Base-by-base conservation (phyloP, 495 filamentous ascomycete genomes). In the Aspergillus kassunensis region DNA sequence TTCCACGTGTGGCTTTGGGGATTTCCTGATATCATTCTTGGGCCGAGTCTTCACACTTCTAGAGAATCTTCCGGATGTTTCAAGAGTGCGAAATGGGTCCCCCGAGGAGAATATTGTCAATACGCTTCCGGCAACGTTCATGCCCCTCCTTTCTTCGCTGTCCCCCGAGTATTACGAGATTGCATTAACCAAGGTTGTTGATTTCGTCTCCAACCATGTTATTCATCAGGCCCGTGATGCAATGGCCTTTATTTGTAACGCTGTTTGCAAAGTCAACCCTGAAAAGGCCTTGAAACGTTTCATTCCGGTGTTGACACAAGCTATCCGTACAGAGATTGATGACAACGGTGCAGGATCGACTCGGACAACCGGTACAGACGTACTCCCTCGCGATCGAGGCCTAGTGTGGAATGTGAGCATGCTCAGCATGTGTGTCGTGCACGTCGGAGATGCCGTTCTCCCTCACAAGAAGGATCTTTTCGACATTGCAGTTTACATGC, bases 81-180 rank as follows among this genome's bases (percentile, higher is more conserved):
- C 89, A 39, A 78, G 90, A 33, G 81, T 96, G 25, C 83, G 91
- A 49, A 91, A 88, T 31, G 89, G 90, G 10, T 93, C 91, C 1
- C 92, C 93, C 1, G 93, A 99, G 68, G 93, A 99, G 59, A 95
- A 92, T 53, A 90, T 97, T 18, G 90, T 96, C 66, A 99, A 97
- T 67, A 96, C 91, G 0, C 74, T 99, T 35, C 93, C 93, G 18
- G 90, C 92, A 1, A 88, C 92, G 5, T 85, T 99, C 48, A 91
- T 88, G 41, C 93, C 93, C 1, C 73, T 99, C 15, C 86, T 99
- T 57, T 86, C 91, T 6, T 86, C 90, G 0, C 72, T 99, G n/a
- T 96, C 91, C 0, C 90, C 91, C 0, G 90, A 95, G 57, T 82
- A 96, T 19, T 99, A 91, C 59, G 91, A 97, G 62, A 84, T 91